Evolutionary conservation across 106 monocot genomes (phyloP), one percentile per base, ranked within the genome.

Genomic region (Gastrodia elata): DNA sequence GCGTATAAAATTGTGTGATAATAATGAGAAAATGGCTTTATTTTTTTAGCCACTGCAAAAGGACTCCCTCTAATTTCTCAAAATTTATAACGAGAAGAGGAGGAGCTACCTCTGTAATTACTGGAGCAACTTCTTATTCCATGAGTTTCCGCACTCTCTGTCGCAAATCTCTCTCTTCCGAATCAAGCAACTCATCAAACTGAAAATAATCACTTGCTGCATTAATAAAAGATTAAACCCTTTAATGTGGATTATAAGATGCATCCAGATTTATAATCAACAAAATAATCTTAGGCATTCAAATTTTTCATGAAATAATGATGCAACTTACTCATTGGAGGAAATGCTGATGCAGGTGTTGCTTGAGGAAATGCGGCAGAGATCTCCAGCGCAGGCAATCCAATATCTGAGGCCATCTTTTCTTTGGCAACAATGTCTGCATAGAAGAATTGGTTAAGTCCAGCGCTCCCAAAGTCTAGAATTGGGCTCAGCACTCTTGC

Each of bases 101-200:
- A 1, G 57, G n/a, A 15, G 4, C 4, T 86, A 96, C 95, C 91
- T 22, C 76, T 52, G 95, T 58, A 89, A 95, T 91, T 72, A 89
- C 89, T 16, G 95, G 91, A 73, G 95, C 95, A 73, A 96, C 71
- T 81, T 91, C 91, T 84, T 87, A 87, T 74, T 89, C 95, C 89
- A 87, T 86, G 68, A 87, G 64, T 18, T 82, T 78, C 58, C 84
- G 75, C 77, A 87, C 83, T 76, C 76, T 89, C 78, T 64, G 78
- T 46, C 87, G 42, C 20, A 89, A 26, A 38, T 73, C 72, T 75
- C 81, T 81, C 65, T 91, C 95, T 68, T 89, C 91, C 61, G 82
- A 70, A 73, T 38, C 89, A 68, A 96, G 70, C 39, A 96, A 84
- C 83, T 96, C 91, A 82, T 91, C 85, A 71, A 87, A 77, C 46